These are phyloP conservation scores for Uromyces viciae-fabae DNA, from an alignment of 1,284 basidiomycete genomes.

Conservation along the genomic window DNA sequence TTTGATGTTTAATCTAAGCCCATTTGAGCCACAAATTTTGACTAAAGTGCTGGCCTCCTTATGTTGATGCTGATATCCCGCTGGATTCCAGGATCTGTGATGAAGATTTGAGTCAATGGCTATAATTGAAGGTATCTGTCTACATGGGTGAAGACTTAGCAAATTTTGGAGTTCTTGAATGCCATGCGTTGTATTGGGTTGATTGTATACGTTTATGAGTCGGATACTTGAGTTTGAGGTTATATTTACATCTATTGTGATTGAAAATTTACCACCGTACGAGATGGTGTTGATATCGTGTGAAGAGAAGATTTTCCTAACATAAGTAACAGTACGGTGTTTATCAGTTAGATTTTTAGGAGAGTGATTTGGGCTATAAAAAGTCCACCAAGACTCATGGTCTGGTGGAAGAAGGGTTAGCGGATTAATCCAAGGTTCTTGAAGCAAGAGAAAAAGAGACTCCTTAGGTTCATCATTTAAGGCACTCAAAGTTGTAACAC, in stretches of 20 bases:
- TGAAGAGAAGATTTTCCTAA: not conserved
- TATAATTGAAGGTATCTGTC: not conserved
- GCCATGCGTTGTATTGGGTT: not conserved
- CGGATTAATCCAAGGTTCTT: not conserved
- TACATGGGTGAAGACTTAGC: not conserved
- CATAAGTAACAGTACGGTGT: not conserved
- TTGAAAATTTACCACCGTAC: not conserved
- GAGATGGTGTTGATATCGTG: not conserved
- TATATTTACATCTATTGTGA: not conserved
- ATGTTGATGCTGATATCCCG: not conserved
- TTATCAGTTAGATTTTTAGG: not conserved
- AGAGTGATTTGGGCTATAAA: not conserved
- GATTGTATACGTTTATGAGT: not conserved
- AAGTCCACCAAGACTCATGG: constrained; percentile 7
- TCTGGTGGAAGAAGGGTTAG: not conserved
- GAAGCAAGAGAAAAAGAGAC: not conserved
- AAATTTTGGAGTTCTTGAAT: not conserved
- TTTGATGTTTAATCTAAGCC: not conserved
- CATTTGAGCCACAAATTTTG: not conserved
- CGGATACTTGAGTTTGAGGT: not conserved
- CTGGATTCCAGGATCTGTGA: not conserved
- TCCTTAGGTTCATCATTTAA: not conserved
- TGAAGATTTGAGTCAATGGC: not conserved
- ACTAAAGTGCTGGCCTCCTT: not conserved
- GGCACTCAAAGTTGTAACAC: not conserved